Base-by-base conservation (phyloP, 164 flowering plant genomes). In the Aristolochia fimbriata region DNA sequence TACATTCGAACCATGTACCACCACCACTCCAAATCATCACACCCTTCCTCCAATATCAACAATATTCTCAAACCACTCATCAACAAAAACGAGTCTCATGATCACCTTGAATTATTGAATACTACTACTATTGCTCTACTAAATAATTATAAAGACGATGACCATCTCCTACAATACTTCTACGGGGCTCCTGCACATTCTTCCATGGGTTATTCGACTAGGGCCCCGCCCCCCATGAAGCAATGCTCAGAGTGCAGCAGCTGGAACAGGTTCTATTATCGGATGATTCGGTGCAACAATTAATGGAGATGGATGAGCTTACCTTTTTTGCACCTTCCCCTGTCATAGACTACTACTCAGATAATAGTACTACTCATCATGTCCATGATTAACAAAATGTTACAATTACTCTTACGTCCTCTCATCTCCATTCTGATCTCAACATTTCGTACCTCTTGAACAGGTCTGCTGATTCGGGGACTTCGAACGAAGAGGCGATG, bases 1-100 rank as follows among this genome's bases (percentile, higher is more conserved):
- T 89, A 89, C 76, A 89, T 89, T 52, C 68, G 70, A 64, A 78
- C 80, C 77, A 72, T 65, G 3, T 27, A 27, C 30, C 5, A 58
- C 25, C n/a, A n/a, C n/a, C 53, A 59, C 22, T 57, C n/a, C 3
- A 33, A 62, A 51, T 21, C 24, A 2, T 51, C 51, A 15, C n/a
- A 15, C 20, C 19, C 20, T 27, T 2, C 30, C 43, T 3, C 12
- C 43, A 37, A 3, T 37, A 17, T 23, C 57, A 8, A 59, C 61
- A 46, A n/a, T n/a, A n/a, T n/a, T n/a, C n/a, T n/a, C n/a, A n/a
- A n/a, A n/a, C n/a, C n/a, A n/a, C n/a, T n/a, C n/a, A n/a, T n/a
- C n/a, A n/a, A n/a, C n/a, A n/a, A n/a, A n/a, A n/a, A n/a, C n/a
- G n/a, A n/a, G n/a, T n/a, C n/a, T n/a, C n/a, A n/a, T n/a, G n/a